These are phyloP conservation scores for Saposhnikovia divaricata DNA, from an alignment of 129 eudicot genomes.

Conservation along the genomic window DNA sequence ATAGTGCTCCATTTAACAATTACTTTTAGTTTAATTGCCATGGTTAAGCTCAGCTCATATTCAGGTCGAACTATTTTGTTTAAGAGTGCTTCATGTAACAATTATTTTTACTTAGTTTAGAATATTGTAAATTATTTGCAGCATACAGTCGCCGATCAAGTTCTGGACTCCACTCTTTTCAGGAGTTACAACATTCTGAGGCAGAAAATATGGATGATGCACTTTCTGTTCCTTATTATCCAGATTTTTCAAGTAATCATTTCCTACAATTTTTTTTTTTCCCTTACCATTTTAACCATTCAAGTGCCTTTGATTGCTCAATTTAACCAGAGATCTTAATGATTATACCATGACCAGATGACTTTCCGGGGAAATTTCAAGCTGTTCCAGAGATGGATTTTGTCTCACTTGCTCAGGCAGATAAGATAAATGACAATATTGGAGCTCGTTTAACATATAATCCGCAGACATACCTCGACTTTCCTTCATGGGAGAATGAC, in stretches of 20 bases:
- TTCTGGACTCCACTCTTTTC: conserved; percentile 54
- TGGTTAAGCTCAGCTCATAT: not conserved
- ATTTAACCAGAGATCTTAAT: not conserved
- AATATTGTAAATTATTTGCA: conserved; percentile 25
- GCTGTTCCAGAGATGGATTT: conserved; percentile 40
- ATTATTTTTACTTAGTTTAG: not conserved
- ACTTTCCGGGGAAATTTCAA: conserved; percentile 45
- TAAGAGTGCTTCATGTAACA: not conserved
- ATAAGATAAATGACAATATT: conserved; percentile 21
- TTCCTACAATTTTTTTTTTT: not conserved
- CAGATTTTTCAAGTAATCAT: conserved; percentile 47
- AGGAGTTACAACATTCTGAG: conserved; percentile 41
- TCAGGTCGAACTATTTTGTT: not conserved
- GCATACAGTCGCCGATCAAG: conserved; percentile 68
- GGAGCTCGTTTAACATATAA: conserved; percentile 35
- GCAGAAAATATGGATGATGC: conserved; percentile 38
- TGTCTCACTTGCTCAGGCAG: conserved; percentile 42
- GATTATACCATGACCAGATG: conserved; percentile 36
- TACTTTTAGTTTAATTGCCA: not conserved
- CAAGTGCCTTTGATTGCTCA: not conserved
- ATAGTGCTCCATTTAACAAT: not conserved
- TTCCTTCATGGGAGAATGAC: conserved; percentile 48
- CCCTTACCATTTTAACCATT: not conserved
- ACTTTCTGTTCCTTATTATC: conserved; percentile 48
- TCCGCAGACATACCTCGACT: conserved; percentile 27